Evolutionary conservation across 2,329 filamentous ascomycete genomes (phyloP), one percentile per base, ranked within the genome.

Genomic region (Xylariaceae sp.): DNA sequence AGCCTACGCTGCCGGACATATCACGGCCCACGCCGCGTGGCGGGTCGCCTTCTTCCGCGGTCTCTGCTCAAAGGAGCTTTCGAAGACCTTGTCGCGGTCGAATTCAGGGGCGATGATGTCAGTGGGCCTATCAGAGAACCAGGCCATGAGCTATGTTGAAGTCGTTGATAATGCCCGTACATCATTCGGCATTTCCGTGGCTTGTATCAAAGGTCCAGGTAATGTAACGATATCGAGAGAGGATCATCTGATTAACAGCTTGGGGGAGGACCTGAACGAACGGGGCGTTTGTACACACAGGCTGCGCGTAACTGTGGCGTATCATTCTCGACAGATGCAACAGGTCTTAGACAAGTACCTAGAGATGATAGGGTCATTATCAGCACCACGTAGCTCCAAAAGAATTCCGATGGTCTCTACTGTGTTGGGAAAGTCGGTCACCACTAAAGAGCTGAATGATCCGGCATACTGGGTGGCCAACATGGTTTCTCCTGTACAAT

Each of bases 251-350:
- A 56, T 73, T 21, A 50, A 66, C 7, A 50, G 56, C 16, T 21
- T 70, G 1, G 45, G 62, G 12, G 7, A 44, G 3, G 16, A 46
- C 7, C 48, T 73, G 3, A 54, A 66, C 3, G 44, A 52, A 6
- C 49, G 64, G 5, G 48, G 48, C 1, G 49, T 67, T 1, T 71
- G 73, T 52, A 57, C 59, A 0, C 64, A 67, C 2, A 65, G 61
- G 20, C 61, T 75, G 2, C 60, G 59, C 2, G 65, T 71, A 2
- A 52, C 54, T 2, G 55, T 64, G 2, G 72, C 73, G 3, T 75
- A 73, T 51, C 73, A 75, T 44, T 74, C 72, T 7, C 50, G 42
- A n/a, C 65, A 70, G 19, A 74, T 75, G 70, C n/a, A 55, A 7
- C 7, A 19, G 2, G 46, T 66, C 29, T 57, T 54, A 19, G 43